Conservation (phyloP, 768 basidiomycete species). For the Auricularia cornea region DNA sequence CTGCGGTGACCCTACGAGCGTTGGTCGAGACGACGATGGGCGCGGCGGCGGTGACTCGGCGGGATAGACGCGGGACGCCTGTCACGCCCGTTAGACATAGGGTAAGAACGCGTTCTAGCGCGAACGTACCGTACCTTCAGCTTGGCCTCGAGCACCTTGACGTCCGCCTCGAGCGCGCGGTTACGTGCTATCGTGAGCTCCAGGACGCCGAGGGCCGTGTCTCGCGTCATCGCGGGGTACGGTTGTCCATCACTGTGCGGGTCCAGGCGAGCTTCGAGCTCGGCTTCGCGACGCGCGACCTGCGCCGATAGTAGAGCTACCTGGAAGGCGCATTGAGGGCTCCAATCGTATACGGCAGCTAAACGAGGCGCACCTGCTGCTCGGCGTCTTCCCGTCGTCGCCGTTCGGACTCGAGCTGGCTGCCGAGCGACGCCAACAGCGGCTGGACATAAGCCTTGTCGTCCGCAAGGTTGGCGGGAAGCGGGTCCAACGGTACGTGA, state of each 20-base stretch:
- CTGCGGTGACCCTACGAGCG: not conserved
- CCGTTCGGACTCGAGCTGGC: not conserved
- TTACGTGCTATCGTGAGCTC: constrained; percentile 33
- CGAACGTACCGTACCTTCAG: not conserved
- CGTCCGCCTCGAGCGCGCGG: constrained; percentile 36
- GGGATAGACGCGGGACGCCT: not conserved
- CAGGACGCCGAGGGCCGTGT: constrained; percentile 33
- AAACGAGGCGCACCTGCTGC: constrained; percentile 25
- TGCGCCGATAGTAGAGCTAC: constrained; percentile 42
- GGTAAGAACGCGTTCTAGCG: not conserved
- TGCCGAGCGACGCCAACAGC: not conserved
- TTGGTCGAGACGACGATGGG: not conserved
- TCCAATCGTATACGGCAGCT: constrained; percentile 31
- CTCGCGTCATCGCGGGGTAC: constrained; percentile 16
- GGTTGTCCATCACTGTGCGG: too few relatives aligned
- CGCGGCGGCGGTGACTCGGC: not conserved
- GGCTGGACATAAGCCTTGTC: not conserved
- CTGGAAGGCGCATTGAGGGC: constrained; percentile 31
- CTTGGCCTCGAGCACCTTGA: constrained; percentile 15
- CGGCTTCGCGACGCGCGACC: constrained; percentile 48
- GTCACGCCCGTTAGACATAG: not conserved
- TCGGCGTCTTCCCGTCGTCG: not conserved
- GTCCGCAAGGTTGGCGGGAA: not conserved
- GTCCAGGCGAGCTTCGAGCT: constrained; percentile 34
- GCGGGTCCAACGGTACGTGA: not conserved